These are phyloP conservation scores for Pythium diclinum DNA, from an alignment of 352 stramenopile species.

Conservation along the genomic window DNA sequence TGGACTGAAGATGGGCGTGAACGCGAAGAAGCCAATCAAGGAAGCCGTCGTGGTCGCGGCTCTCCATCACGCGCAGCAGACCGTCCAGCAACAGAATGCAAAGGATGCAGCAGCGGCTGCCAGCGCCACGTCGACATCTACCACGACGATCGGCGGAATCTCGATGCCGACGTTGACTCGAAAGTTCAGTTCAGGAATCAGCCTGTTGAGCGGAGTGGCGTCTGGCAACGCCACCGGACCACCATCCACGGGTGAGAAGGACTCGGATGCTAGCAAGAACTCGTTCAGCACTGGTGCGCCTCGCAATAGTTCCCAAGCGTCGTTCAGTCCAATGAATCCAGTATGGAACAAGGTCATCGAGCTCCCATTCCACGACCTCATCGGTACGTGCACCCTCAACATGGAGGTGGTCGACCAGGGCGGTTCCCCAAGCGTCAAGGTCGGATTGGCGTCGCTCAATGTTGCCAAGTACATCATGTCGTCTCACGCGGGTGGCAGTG, in stretches of 20 bases:
- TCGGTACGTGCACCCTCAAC: slow-evolving; percentile 71
- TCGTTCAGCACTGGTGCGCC: slow-evolving; percentile 59
- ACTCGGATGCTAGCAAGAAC: slow-evolving; percentile 26
- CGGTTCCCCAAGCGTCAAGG: slow-evolving; percentile 36
- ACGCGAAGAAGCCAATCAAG: slow-evolving; percentile 66
- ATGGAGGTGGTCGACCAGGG: slow-evolving; percentile 74
- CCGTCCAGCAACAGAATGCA: slow-evolving; percentile 26
- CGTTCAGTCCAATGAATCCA: slow-evolving; percentile 63
- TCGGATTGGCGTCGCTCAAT: slow-evolving; percentile 69
- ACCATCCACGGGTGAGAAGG: slow-evolving; percentile 15
- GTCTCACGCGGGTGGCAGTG: slow-evolving; percentile 23
- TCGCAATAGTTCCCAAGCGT: slow-evolving; percentile 50
- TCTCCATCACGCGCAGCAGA: slow-evolving; percentile 67
- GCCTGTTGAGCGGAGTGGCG: slow-evolving; percentile 46
- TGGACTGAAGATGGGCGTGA: slow-evolving; percentile 66
- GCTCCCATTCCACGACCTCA: slow-evolving; percentile 71
- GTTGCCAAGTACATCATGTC: slow-evolving; percentile 86
- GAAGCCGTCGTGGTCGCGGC: slow-evolving; percentile 55
- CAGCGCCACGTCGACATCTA: slow-evolving; percentile 24
- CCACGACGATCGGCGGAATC: slow-evolving; percentile 45
- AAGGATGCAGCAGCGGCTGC: slow-evolving; percentile 8
- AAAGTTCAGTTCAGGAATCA: slow-evolving; percentile 64
- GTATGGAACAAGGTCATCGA: slow-evolving; percentile 83
- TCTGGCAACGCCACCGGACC: slow-evolving; percentile 3
- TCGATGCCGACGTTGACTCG: slow-evolving; percentile 71